A percentile compares a stretch with the other conserved stretches of the same genome.
Evolutionary conservation across 2,329 filamentous ascomycete genomes (phyloP).

Genomic region (Phialophora expanda): DNA sequence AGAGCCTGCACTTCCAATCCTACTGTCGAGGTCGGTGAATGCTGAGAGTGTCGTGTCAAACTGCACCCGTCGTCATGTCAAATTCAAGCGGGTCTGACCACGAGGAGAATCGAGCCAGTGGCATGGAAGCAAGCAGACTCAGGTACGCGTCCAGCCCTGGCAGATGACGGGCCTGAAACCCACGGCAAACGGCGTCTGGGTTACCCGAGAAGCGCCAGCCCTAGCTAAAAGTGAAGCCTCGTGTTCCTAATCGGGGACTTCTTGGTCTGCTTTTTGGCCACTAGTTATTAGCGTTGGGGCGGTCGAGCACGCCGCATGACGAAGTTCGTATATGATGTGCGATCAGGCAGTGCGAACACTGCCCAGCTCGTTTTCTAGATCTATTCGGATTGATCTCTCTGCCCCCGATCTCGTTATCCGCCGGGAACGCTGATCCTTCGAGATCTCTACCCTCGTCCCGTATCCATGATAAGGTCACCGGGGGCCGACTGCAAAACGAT

Average conservation of each 20-base stretch:
- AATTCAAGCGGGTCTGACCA: background rate
- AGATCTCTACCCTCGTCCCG: background rate
- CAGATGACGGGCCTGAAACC: background rate
- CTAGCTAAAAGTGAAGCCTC: conserved; percentile 1
- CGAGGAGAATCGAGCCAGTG: background rate
- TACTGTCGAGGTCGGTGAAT: background rate
- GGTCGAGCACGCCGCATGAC: background rate
- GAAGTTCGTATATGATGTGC: background rate
- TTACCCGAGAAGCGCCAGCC: background rate
- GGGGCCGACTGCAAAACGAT: background rate
- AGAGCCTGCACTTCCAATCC: background rate
- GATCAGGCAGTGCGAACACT: background rate
- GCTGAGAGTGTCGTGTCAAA: background rate
- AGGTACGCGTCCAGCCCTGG: background rate
- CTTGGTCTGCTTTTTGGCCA: too few relatives aligned
- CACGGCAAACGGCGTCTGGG: background rate
- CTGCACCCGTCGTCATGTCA: background rate
- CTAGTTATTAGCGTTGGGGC: background rate
- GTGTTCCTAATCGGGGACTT: too few relatives aligned
- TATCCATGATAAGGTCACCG: background rate
- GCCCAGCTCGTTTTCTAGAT: background rate
- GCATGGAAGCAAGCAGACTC: background rate
- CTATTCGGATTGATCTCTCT: background rate
- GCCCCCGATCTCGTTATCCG: background rate
- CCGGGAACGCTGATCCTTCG: background rate